These are phyloP conservation scores for Leptographium radiaticola DNA, from an alignment of 2,329 filamentous ascomycete genomes.

Conservation along the genomic window DNA sequence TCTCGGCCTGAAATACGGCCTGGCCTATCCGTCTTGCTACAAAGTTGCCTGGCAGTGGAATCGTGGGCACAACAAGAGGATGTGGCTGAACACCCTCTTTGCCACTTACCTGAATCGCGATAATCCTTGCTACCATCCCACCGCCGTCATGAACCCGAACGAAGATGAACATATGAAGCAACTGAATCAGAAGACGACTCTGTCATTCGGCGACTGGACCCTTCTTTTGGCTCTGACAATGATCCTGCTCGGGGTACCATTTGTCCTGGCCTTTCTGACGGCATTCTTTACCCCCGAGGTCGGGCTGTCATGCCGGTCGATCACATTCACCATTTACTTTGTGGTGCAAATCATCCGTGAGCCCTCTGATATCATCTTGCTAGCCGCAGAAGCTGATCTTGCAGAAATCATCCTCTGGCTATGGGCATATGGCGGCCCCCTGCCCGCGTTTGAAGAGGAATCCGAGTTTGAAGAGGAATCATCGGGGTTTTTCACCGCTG, in stretches of 20 bases:
- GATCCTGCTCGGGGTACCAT: slow-evolving; percentile 12
- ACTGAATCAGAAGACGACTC: slow-evolving; percentile 6
- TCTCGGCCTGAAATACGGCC: slow-evolving; percentile 10
- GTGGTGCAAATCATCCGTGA: slow-evolving; percentile 6
- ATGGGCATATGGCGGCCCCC: slow-evolving; percentile 13
- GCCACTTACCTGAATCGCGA: slow-evolving; percentile 5
- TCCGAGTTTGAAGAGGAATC: too few relatives aligned
- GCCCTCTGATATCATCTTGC: neutral
- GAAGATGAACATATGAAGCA: slow-evolving; percentile 9
- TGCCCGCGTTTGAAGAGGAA: neutral
- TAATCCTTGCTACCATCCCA: neutral
- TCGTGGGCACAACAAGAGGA: slow-evolving; percentile 15
- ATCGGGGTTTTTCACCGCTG: slow-evolving; percentile 7
- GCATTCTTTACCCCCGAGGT: slow-evolving; percentile 13
- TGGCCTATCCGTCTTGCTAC: slow-evolving; percentile 15
- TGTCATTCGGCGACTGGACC: slow-evolving; percentile 11
- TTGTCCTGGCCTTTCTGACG: slow-evolving; percentile 13
- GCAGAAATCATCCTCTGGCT: slow-evolving; percentile 14
- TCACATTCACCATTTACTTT: slow-evolving; percentile 13
- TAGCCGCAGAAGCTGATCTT: neutral
- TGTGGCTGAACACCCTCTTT: slow-evolving; percentile 13
- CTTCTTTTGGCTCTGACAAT: slow-evolving; percentile 10
- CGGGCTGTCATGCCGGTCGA: slow-evolving; percentile 14
- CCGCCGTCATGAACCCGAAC: slow-evolving; percentile 2
- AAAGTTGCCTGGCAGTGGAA: slow-evolving; percentile 16